These are phyloP conservation scores for Scenedesmus sp. DNA, from an alignment of 163 green algal genomes.

Conservation along the genomic window DNA sequence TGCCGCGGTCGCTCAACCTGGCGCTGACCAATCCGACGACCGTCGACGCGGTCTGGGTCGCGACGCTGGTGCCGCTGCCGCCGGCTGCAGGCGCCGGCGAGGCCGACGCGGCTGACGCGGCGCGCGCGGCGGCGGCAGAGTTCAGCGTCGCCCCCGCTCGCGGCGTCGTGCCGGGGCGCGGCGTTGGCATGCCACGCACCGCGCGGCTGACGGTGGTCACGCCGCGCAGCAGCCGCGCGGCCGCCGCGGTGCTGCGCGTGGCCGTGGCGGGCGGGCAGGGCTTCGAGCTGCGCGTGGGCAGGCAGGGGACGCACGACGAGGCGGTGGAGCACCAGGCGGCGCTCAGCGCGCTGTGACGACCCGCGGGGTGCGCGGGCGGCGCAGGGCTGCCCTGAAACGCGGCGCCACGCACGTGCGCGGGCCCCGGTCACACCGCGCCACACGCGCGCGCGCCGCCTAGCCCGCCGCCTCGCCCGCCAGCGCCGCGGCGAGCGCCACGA, in stretches of 20 bases:
- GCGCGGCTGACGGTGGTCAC: slow-evolving; percentile 9
- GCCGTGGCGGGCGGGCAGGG: background rate
- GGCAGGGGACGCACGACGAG: slow-evolving; percentile 26
- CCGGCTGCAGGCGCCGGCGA: background rate
- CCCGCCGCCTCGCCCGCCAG: too few species aligned
- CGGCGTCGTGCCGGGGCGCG: slow-evolving; percentile 53
- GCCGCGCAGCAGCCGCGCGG: background rate
- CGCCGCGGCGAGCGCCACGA: too few species aligned
- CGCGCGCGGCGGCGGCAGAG: background rate
- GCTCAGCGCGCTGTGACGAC: slow-evolving; percentile 40
- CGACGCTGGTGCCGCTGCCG: background rate
- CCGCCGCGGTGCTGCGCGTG: slow-evolving; percentile 15
- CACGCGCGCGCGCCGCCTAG: too few species aligned
- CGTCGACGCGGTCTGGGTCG: slow-evolving; percentile 62
- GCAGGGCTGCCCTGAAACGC: too few species aligned
- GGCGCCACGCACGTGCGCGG: too few species aligned
- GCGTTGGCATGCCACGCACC: slow-evolving; percentile 53
- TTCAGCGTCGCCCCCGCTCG: slow-evolving; percentile 51
- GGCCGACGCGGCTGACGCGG: background rate
- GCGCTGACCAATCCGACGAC: slow-evolving; percentile 61
- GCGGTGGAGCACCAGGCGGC: slow-evolving; percentile 15
- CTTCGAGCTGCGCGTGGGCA: background rate
- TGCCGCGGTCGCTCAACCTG: slow-evolving; percentile 59
- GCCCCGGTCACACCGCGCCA: too few species aligned
- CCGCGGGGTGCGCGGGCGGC: too few species aligned